Evolutionary conservation across 768 basidiomycete species (phyloP), one percentile per base, ranked within the genome.

Genomic region (Podaxis carcinomalis): DNA sequence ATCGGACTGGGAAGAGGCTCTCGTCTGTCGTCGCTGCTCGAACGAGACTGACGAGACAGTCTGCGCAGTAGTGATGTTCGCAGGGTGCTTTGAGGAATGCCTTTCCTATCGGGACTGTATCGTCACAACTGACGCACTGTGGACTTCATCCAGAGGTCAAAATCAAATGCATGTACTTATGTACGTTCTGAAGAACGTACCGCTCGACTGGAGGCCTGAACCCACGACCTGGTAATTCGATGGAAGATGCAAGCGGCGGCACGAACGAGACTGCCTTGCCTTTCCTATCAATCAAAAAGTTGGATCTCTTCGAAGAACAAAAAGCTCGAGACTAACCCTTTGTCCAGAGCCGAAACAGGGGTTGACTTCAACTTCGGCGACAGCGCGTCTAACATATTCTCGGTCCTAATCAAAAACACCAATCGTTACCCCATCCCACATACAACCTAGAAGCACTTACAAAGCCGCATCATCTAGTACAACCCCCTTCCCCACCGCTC

Each of bases 1-100:
- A 68, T 55, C 64, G 64, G 37, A 68, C 27, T 2, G 68, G 68
- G 55, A 66, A 64, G 6, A 68, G 62, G 23, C 62, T 52, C 54
- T 68, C 68, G 52, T 68, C 68, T 11, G 61, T 35, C 7, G 51
- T 61, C 35, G 60, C 67, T 5, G 66, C 64, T n/a, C 65, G 60
- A n/a, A 68, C 63, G 1, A 68, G 63, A 11, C 50, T 44, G 37
- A 51, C 55, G 28, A 68, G 14, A 28, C 68, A 68, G n/a, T n/a
- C 62, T 5, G 56, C 32, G 56, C 68, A 68, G 53, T 66, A 68
- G 44, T 64, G 36, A 46, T 68, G 66, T 2, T 59, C 57, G 47
- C 68, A 68, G 3, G 62, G 39, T 0, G 63, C 63, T 13, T 57
- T 54, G n/a, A 66, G 9, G 32, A 44, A 61, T 7, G 54, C 36